Percentiles rank a stretch among this genome's conserved stretches.
Conservation (phyloP, 805 yeast genomes). For the Starmerella powellii region DNA sequence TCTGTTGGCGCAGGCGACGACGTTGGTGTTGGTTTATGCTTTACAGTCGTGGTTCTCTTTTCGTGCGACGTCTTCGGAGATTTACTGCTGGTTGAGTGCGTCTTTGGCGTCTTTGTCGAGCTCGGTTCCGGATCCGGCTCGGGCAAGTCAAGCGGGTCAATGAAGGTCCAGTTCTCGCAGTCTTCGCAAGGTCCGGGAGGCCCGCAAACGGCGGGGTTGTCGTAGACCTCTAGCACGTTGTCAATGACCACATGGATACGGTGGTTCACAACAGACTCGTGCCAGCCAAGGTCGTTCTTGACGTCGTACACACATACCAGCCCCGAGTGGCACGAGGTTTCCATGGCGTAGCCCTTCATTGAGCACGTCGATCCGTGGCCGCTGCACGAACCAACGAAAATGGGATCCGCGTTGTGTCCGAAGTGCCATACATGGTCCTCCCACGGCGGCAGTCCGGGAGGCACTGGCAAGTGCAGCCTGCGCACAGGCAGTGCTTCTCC, state of each 20-base stretch:
- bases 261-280: conserved; percentile 75
- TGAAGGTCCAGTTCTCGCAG: conserved; percentile 79
- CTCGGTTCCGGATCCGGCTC: conserved; percentile 3
- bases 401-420: conserved; percentile 96
- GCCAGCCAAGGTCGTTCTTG: conserved; percentile 83
- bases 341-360: conserved; percentile 94
- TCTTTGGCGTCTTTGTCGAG: conserved; percentile 4
- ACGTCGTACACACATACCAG: conserved; percentile 78
- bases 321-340: conserved; percentile 88
- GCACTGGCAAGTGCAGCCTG: conserved; percentile 79
- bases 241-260: conserved; percentile 84
- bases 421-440: conserved; percentile 85
- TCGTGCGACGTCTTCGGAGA: neutral
- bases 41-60: conserved; percentile 1
- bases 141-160: conserved; percentile 25
- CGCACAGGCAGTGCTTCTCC: conserved; percentile 76
- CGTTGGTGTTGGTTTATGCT: neutral
- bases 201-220: conserved; percentile 62
- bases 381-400: conserved; percentile 90
- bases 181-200: conserved; percentile 67
- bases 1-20: neutral
- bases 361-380: conserved; percentile 86
- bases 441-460: conserved; percentile 74
- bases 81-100: neutral
- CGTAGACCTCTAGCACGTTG: conserved; percentile 57